Evolutionary conservation across 192 early-diverging fungal genomes (phyloP).

Genomic region (Coemansia asiatica): DNA sequence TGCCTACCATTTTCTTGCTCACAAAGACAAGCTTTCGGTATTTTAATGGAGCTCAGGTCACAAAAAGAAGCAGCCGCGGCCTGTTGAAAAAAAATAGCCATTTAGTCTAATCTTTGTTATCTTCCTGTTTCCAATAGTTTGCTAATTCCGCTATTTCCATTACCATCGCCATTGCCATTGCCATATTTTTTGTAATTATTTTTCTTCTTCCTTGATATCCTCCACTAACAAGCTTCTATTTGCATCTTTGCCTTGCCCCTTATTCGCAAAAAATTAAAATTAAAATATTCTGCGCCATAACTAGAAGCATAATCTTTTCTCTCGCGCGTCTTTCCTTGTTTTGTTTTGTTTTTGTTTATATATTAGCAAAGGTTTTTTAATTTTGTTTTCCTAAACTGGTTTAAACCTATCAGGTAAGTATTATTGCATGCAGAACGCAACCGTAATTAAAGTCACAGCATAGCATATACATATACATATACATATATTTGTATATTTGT

Average conservation of each 20-base stretch:
- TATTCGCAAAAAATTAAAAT: background rate
- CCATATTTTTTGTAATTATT: background rate
- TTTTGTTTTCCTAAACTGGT: too few relatives aligned
- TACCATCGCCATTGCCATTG: background rate
- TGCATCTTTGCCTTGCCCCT: background rate
- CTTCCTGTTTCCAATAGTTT: constrained; percentile 9
- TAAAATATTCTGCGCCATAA: background rate
- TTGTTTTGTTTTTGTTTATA: background rate
- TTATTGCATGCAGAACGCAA: too few relatives aligned
- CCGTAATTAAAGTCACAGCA: too few relatives aligned
- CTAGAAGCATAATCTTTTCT: background rate
- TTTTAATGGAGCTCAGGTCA: constrained; percentile 7
- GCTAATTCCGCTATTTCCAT: background rate
- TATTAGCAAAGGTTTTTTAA: background rate
- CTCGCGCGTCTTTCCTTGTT: background rate
- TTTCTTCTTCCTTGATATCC: background rate
- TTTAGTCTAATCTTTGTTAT: constrained; percentile 4
- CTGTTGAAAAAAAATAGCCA: constrained; percentile 1
- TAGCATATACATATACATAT: too few relatives aligned
- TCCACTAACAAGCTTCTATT: background rate
- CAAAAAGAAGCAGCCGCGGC: constrained; percentile 1
- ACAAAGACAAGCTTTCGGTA: background rate
- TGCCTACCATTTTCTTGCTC: constrained; percentile 3
- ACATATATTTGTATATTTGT: too few relatives aligned
- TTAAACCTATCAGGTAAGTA: too few relatives aligned